Percentiles rank a stretch among this genome's conserved stretches.
Evolutionary conservation across 257 asterid genomes (phyloP).

Genomic region (Nicotiana tabacum): DNA sequence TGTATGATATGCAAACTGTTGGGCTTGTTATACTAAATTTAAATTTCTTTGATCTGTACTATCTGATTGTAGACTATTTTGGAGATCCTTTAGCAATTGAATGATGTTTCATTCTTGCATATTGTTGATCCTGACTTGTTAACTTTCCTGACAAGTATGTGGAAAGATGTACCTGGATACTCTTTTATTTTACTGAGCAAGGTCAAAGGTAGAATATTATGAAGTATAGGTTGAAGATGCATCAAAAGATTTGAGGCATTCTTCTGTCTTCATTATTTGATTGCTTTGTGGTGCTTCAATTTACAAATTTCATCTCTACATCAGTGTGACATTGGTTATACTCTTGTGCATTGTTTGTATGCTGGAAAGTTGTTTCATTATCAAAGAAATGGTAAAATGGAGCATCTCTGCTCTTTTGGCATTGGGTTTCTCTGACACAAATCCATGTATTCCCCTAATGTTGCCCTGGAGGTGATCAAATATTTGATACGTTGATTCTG

Average conservation of each 20-base stretch:
- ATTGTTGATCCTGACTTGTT: not conserved
- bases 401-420: not conserved
- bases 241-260: constrained; percentile 3
- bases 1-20: constrained; percentile 32
- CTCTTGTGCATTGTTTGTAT: not conserved
- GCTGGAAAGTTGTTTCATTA: not conserved
- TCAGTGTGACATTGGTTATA: not conserved
- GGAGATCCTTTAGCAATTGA: constrained; percentile 2
- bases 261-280: constrained; percentile 1
- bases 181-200: not conserved
- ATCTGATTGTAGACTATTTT: not conserved
- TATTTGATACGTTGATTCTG: constrained; percentile 1
- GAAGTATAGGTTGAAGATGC: not conserved
- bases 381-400: constrained; percentile 2
- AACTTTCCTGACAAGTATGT: not conserved
- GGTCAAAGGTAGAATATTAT: not conserved
- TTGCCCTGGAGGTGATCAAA: not conserved
- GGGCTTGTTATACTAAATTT: not conserved
- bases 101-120: not conserved
- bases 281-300: not conserved
- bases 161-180: not conserved
- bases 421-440: not conserved
- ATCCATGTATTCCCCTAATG: not conserved
- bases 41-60: not conserved
- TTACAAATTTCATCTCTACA: not conserved